phyloP scores from a whole-genome alignment of 768 basidiomycete species.

The Imleria badia region DNA sequence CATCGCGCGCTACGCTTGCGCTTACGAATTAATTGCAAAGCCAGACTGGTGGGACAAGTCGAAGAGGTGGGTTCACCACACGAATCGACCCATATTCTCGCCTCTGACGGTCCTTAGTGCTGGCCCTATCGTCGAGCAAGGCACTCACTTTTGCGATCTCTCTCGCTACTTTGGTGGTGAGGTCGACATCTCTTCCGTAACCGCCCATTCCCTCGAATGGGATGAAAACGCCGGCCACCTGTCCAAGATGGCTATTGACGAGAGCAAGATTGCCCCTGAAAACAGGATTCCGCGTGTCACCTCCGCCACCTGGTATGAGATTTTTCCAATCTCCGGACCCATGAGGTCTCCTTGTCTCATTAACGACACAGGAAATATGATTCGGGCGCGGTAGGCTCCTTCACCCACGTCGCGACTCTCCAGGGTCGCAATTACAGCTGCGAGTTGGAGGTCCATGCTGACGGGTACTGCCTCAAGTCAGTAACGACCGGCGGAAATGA shows the following conservation, averaged over 20 bases:
- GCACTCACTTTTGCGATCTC: slow-evolving; percentile 96
- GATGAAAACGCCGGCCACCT: slow-evolving; percentile 85
- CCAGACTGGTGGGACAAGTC: slow-evolving; percentile 95
- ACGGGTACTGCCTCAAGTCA: slow-evolving; percentile 86
- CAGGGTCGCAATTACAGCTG: slow-evolving; percentile 94
- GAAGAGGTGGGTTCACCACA: slow-evolving; percentile 59
- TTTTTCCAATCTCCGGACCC: slow-evolving; percentile 22
- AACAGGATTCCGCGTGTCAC: slow-evolving; percentile 95
- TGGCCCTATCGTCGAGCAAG: slow-evolving; percentile 86
- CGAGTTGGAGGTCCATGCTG: slow-evolving; percentile 91
- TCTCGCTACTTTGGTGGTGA: slow-evolving; percentile 98
- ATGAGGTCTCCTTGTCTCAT: slow-evolving; percentile 17
- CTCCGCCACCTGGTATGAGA: slow-evolving; percentile 81
- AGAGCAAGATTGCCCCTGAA: slow-evolving; percentile 77
- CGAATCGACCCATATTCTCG: not conserved
- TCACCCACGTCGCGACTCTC: slow-evolving; percentile 87
- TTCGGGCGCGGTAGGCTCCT: slow-evolving; percentile 88
- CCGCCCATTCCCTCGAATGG: slow-evolving; percentile 90
- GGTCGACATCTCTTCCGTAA: slow-evolving; percentile 78
- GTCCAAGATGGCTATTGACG: slow-evolving; percentile 80
- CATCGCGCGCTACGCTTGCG: slow-evolving; percentile 90
- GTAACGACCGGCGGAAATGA: slow-evolving; percentile 20
- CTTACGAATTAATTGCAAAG: slow-evolving; percentile 78
- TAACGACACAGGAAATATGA: slow-evolving; percentile 78
- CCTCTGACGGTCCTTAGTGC: slow-evolving; percentile 38